These are phyloP conservation scores for Blastocystis sp. DNA, from an alignment of 352 stramenopile species.

Conservation along the genomic window DNA sequence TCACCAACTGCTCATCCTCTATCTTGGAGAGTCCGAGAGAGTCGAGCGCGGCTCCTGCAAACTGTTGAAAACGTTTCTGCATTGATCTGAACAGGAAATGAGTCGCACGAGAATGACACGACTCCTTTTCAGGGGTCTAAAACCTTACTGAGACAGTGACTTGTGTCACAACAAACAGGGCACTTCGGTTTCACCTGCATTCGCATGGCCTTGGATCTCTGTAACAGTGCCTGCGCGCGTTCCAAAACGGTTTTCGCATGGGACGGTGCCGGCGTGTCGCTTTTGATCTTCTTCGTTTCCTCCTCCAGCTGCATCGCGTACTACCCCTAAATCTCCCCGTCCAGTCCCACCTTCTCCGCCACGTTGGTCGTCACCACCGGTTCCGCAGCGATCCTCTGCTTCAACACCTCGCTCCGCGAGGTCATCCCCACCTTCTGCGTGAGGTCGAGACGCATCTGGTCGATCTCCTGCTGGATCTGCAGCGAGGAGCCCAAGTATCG, in stretches of 20 bases:
- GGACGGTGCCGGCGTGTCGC: neutral
- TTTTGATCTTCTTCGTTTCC: neutral
- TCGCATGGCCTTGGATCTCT: neutral
- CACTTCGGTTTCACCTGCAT: neutral
- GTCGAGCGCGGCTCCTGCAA: conserved; percentile 41
- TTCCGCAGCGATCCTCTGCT: neutral
- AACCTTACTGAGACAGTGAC: no score
- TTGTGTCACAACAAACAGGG: neutral
- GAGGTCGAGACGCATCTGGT: neutral
- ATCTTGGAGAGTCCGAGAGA: conserved; percentile 27
- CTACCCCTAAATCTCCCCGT: neutral
- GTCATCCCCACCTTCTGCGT: neutral
- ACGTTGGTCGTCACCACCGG: neutral
- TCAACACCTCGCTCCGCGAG: neutral
- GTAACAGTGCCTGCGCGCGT: neutral
- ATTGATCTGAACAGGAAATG: neutral
- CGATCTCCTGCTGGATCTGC: neutral
- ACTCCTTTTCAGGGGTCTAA: neutral
- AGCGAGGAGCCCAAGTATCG: neutral
- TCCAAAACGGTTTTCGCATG: neutral
- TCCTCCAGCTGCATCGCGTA: neutral
- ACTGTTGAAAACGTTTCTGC: conserved; percentile 33
- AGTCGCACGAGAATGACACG: neutral
- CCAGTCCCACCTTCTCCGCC: neutral
- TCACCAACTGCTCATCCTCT: conserved; percentile 11